Conservation (phyloP, 2,329 filamentous ascomycete species). For the Aspergillus thermomutatus region DNA sequence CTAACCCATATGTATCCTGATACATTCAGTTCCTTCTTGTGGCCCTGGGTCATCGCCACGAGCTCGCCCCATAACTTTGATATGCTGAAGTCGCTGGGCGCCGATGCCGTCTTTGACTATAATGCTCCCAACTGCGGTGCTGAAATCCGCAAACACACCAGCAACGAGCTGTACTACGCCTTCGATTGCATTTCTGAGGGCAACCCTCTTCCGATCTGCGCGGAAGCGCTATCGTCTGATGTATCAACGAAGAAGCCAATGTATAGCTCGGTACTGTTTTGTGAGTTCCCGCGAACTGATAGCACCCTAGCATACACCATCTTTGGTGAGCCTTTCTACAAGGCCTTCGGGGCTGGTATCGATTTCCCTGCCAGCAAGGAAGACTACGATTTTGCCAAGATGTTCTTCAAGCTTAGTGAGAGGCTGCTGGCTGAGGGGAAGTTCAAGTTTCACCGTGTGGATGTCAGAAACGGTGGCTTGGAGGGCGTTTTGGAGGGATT, state of each 20-base stretch:
- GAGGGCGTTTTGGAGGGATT: not conserved
- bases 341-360: no score
- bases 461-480: not conserved
- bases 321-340: no score
- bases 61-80: constrained; percentile 1
- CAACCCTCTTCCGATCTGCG: not conserved
- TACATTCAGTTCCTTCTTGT: not conserved
- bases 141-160: no score
- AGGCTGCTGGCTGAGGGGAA: not conserved
- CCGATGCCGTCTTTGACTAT: no score
- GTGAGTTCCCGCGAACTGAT: no score
- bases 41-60: constrained; percentile 2
- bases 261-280: no score
- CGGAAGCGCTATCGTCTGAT: not conserved
- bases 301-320: no score
- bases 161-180: no score
- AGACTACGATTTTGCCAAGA: not conserved
- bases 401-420: not conserved
- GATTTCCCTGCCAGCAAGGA: no score
- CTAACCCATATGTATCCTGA: no score
- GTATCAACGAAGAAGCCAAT: not conserved
- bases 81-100: not conserved
- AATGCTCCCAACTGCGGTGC: no score
- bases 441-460: not conserved
- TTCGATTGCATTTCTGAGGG: no score